Conservation (phyloP, 345 rosid species). For the Lepidium aucheri region DNA sequence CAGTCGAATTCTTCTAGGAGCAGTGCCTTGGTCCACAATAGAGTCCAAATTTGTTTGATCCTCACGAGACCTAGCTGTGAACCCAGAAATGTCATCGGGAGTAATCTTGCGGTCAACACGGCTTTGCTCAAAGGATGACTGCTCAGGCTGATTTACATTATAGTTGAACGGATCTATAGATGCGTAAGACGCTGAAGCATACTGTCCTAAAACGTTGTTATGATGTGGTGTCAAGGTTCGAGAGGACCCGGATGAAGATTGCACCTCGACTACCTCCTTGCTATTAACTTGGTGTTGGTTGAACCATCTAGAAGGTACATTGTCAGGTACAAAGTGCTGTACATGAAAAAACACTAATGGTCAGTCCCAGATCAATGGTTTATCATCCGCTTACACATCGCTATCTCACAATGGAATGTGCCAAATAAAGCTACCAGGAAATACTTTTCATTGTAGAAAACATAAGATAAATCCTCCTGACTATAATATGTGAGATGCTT, state of each 20-base stretch:
- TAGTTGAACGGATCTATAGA: conserved; percentile 30
- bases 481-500: background rate
- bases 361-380: conserved; percentile 1
- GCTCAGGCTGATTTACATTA: conserved; percentile 25
- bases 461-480: background rate
- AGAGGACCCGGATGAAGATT: conserved; percentile 28
- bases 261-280: conserved; percentile 32
- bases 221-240: conserved; percentile 14
- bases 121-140: conserved; percentile 24
- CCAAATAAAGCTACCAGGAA: background rate
- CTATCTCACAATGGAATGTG: background rate
- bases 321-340: conserved; percentile 15
- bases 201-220: conserved; percentile 26
- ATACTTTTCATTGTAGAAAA: background rate
- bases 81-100: conserved; percentile 32
- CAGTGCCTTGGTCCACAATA: conserved; percentile 46
- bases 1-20: conserved; percentile 55
- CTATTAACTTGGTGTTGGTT: conserved; percentile 20
- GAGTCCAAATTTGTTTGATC: conserved; percentile 25
- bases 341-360: conserved; percentile 1
- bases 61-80: conserved; percentile 41
- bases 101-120: conserved; percentile 18
- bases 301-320: conserved; percentile 23
- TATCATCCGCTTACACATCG: background rate
- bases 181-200: conserved; percentile 30